Evolutionary conservation across 768 basidiomycete genomes (phyloP), one percentile per base, ranked within the genome.

Genomic region (Tephrocybe rancida): DNA sequence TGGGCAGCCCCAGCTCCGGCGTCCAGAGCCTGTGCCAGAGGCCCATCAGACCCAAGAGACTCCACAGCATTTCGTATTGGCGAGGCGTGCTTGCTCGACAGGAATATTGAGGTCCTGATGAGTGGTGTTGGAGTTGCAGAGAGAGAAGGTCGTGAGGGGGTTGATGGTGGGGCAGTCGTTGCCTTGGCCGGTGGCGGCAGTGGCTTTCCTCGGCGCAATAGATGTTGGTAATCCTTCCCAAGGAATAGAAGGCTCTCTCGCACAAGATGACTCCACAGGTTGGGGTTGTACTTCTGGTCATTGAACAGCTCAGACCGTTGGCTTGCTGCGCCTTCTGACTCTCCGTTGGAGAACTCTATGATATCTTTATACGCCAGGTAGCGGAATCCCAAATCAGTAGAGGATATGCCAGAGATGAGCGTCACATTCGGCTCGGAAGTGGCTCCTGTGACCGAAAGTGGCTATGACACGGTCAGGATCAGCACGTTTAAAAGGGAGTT

Each of bases 301-400:
- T 77, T 77, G 60, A 90, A 91, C 0, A 91, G 62, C 0, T 80
- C 75, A 0, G 77, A 76, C 10, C 87, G 77, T 29, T 75, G 77
- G 0, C 76, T 64, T 10, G 70, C 64, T 0, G 77, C 77, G 1
- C 71, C 59, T 2, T 77, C 42, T 3, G 75, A 72, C 5, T 68
- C 67, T 19, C 78, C 78, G n/a, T 68, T 64, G 0, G 85, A 76
- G 10, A 89, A 61, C 3, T 73, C 71, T 9, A 67, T 68, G 35
- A 93, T 74, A 56, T 92, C 90, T 0, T 77, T 69, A 60, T 84
- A 89, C 0, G 90, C 88, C 56, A 86, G 82, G 63, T 86, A 80
- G 37, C 80, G 79, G 67, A 83, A 87, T 24, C 77, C 63, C 21
- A 64, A 57, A 48, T 84, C 78, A 3, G 68, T 56, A 16, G 85